Evolutionary conservation across 108 stramenopile species (phyloP), one percentile per base, ranked within the genome.

Genomic region (Nitzschia sp.): DNA sequence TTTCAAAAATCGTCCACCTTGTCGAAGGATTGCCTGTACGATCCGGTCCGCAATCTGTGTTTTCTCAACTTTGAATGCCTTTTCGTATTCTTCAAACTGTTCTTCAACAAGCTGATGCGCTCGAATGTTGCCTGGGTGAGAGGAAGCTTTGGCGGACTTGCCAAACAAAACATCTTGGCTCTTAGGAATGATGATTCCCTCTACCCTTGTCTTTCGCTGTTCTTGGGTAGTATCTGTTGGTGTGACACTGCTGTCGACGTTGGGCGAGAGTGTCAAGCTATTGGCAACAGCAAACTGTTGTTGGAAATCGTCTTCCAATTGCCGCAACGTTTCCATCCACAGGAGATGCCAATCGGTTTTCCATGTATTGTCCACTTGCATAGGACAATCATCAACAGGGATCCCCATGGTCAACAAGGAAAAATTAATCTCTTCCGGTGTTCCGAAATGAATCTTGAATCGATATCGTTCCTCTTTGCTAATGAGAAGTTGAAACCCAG

Each of bases 101-200:
- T 60, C 60, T 51, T 76, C 68, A 0, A 76, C 63, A 11, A 76
- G 38, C 26, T 62, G 60, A 0, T n/a, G 17, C 6, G 58, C 58
- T 10, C 68, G 54, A 11, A 69, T 39, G 51, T 76, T 76, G 19
- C 75, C 75, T 5, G 48, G 22, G 40, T 76, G 75, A 0, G 53
- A 58, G 0, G 57, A 25, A 11, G 51, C 69, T 11, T 55, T 58
- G 34, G 26, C 29, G 24, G 54, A 53, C 7, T 65, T 42, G 7
- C 75, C 75, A 57, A 76, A 76, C 54, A 76, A 57, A 40, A 76
- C 75, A 63, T 76, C 75, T 25, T 66, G 69, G 0, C 50, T 53
- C 7, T 21, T 41, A 0, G 75, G 75, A 25, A 69, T 41, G 40
- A 64, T 14, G 34, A 70, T 34, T 46, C 12, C 29, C 7, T 34